Evolutionary conservation across 1,284 basidiomycete genomes (phyloP).

Genomic region (Puccinia hordei): DNA sequence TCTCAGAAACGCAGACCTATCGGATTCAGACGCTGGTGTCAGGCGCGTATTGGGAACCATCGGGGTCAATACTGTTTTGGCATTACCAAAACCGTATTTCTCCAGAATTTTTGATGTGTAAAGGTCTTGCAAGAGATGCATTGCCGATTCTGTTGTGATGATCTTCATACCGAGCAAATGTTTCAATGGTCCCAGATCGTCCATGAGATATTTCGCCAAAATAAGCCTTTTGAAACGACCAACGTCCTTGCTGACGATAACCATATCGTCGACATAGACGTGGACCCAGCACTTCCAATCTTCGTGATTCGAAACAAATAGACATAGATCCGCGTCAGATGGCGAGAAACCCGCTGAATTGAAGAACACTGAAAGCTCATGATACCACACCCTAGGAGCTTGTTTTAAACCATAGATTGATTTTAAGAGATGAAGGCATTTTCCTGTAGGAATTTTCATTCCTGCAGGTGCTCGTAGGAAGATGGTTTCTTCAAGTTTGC

Average conservation of each 20-base stretch:
- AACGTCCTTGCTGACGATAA: not conserved
- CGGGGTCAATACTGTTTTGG: too few relatives aligned
- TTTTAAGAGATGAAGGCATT: not conserved
- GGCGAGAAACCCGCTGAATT: not conserved
- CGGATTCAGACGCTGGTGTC: too few relatives aligned
- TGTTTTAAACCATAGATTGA: conserved; percentile 6
- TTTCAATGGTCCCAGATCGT: not conserved
- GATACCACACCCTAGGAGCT: not conserved
- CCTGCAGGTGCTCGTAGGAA: too few relatives aligned
- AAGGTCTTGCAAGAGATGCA: not conserved
- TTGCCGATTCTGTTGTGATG: not conserved
- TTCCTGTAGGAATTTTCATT: too few relatives aligned
- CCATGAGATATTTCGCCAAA: not conserved
- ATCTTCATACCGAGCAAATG: not conserved
- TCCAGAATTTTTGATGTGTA: too few relatives aligned
- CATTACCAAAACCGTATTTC: too few relatives aligned
- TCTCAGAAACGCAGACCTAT: too few relatives aligned
- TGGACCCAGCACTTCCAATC: too few relatives aligned
- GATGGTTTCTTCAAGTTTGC: too few relatives aligned
- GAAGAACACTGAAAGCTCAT: not conserved
- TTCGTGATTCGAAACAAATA: not conserved
- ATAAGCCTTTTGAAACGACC: not conserved
- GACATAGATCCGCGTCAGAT: not conserved
- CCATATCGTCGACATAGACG: too few relatives aligned
- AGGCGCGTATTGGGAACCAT: too few relatives aligned